Evolutionary conservation across 768 basidiomycete species (phyloP).

Genomic region (Imleria badia): DNA sequence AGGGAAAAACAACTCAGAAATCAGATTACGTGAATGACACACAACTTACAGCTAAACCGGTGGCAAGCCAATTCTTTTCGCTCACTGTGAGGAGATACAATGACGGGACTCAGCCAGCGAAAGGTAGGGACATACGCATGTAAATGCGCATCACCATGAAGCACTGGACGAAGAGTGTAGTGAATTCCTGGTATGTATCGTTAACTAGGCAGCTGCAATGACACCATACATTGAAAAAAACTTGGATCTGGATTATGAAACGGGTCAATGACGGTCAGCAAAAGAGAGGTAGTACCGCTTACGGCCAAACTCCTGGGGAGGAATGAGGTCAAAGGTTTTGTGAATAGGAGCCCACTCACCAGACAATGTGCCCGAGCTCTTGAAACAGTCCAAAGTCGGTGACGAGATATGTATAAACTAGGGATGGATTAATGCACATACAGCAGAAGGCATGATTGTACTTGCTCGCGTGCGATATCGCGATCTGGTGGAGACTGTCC

Average conservation of each 20-base stretch:
- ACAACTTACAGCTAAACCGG: conserved; percentile 29
- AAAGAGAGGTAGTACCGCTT: conserved; percentile 4
- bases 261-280: conserved; percentile 2
- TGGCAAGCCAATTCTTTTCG: conserved; percentile 42
- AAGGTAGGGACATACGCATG: conserved; percentile 35
- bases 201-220: background rate
- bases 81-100: conserved; percentile 40
- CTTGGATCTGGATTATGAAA: conserved; percentile 39
- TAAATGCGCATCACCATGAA: conserved; percentile 53
- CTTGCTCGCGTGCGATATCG: conserved; percentile 53
- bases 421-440: background rate
- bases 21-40: background rate
- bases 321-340: background rate
- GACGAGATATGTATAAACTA: conserved; percentile 50
- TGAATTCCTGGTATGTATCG: conserved; percentile 31
- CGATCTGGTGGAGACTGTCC: conserved; percentile 52
- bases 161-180: conserved; percentile 52
- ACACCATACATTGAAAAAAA: conserved; percentile 45
- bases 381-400: conserved; percentile 36
- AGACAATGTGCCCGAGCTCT: conserved; percentile 37
- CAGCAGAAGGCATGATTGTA: background rate
- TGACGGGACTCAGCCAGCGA: background rate
- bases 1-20: background rate
- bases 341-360: conserved; percentile 34
- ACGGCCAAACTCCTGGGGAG: conserved; percentile 23